Evolutionary conservation across 164 flowering plant genomes (phyloP), one percentile per base, ranked within the genome.

Genomic region (Dillenia suffruticosa): DNA sequence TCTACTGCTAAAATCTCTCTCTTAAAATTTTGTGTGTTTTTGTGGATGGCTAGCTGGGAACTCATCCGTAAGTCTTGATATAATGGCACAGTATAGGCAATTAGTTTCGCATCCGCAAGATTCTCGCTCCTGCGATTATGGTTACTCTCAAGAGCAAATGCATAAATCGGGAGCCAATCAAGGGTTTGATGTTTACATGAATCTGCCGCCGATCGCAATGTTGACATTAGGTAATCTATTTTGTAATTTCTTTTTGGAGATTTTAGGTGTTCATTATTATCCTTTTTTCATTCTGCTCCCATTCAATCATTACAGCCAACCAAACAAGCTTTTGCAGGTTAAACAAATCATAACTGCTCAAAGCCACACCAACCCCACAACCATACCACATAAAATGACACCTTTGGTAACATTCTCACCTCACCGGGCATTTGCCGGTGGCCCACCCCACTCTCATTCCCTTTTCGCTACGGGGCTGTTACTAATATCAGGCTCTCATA

Each of bases 61-160:
- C 71, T 76, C 98, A 10, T 76, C 85, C 4, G 26, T 26, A 70
- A 82, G 71, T 11, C 74, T 93, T 57, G 92, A 93, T 67, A 68
- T 93, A 22, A 85, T 87, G 5, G 92, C 90, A 13, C 97, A 93
- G 77, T 90, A 93, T 73, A 90, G 98, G 98, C 89, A 93, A 62
- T 72, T 93, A 8, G 6, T 70, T 17, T 83, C 94, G 1, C 73
- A 59, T 2, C 94, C 97, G 1, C 63, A 77, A 9, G 82, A 90
- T 72, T 83, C 88, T 57, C 83, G 70, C 14, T 93, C 98, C 0
- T 96, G 97, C 54, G 98, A 93, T 71, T 93, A 83, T 72, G 98
- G 98, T 4, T 93, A 84, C 72, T 85, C 96, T 0, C 44, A 78
- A 51, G 72, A 62, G 10, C 86, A 88, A 14, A 79, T 93, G 92